phyloP scores from a whole-genome alignment of 129 eudicot species.

The Ambrosia artemisiifolia region DNA sequence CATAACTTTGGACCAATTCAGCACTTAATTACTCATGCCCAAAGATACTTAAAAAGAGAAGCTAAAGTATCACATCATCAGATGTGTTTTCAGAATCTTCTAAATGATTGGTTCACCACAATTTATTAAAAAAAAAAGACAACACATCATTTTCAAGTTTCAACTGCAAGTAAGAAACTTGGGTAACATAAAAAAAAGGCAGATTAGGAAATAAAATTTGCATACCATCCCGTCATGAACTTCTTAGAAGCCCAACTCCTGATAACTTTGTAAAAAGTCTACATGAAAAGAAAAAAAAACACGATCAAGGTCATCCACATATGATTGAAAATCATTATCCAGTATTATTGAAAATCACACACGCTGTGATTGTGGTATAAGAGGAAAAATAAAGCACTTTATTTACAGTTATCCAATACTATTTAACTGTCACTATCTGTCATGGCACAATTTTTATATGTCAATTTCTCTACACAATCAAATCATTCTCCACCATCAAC shows the following conservation, averaged over 20 bases:
- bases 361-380: not conserved
- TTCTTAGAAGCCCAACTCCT: slow-evolving; percentile 98
- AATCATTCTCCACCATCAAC: not conserved
- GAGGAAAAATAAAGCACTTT: not conserved
- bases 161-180: not conserved
- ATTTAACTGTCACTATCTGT: not conserved
- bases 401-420: not conserved
- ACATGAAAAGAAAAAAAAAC: slow-evolving; percentile 20
- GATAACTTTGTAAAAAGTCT: slow-evolving; percentile 82
- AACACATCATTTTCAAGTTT: not conserved
- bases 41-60: not conserved
- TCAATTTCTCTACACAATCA: not conserved
- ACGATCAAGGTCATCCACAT: not conserved
- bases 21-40: not conserved
- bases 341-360: too few species aligned
- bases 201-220: not conserved
- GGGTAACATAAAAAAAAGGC: not conserved
- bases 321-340: not conserved
- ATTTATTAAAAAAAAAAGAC: not conserved
- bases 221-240: slow-evolving; percentile 98
- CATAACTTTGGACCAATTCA: not conserved
- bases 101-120: not conserved
- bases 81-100: not conserved
- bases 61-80: not conserved
- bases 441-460: not conserved